Conservation (phyloP, 2,329 filamentous ascomycete genomes). For the Trichoderma lentiforme region DNA sequence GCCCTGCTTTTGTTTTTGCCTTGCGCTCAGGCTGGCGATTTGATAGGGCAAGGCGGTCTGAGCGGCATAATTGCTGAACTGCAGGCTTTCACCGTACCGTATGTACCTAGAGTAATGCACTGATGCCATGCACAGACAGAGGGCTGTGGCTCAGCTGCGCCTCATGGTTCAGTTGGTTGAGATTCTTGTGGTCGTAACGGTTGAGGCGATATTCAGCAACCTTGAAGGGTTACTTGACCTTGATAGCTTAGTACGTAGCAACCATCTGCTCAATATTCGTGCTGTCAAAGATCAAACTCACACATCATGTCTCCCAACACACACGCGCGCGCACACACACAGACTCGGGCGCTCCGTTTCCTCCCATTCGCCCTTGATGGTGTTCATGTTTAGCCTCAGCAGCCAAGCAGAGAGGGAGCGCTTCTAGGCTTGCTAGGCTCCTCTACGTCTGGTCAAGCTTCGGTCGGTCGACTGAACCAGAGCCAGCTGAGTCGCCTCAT, state of each 20-base stretch:
- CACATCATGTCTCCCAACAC: not conserved
- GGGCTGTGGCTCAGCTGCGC: conserved; percentile 13
- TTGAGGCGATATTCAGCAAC: no score
- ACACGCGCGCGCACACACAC: not conserved
- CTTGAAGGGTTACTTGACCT: no score
- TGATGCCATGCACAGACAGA: not conserved
- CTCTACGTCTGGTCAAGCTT: not conserved
- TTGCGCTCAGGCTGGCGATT: not conserved
- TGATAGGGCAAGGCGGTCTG: conserved; percentile 9
- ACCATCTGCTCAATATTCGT: not conserved
- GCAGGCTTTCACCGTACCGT: not conserved
- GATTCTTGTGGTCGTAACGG: not conserved
- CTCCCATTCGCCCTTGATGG: not conserved
- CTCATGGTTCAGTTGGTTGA: not conserved
- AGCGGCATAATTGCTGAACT: not conserved
- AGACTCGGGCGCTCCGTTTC: not conserved
- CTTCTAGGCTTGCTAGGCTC: not conserved
- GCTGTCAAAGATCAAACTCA: not conserved
- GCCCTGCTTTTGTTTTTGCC: not conserved
- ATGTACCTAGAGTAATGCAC: not conserved
- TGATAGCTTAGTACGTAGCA: not conserved
- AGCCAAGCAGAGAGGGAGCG: not conserved
- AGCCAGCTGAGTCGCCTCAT: not conserved
- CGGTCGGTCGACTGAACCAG: not conserved
- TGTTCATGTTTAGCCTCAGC: not conserved